A percentile compares a stretch with the other conserved stretches of the same genome.
Conservation (phyloP, 495 filamentous ascomycete species). For the Podospora fimiseda region DNA sequence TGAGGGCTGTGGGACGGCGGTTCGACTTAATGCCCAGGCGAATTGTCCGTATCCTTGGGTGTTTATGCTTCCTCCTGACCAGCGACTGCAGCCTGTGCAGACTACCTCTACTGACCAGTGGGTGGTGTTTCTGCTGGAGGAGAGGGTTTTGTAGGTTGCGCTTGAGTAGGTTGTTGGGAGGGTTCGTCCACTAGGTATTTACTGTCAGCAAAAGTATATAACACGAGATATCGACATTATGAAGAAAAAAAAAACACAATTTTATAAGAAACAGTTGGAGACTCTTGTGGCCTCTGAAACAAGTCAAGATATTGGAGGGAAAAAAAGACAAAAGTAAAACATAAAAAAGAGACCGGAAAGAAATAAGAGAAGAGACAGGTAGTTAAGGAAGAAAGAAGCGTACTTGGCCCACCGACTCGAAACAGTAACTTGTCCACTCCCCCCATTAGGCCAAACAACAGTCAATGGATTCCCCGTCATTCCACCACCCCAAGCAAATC, state of each 20-base stretch:
- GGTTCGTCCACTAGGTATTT: not conserved
- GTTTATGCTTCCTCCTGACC: slow-evolving; percentile 28
- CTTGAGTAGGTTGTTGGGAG: slow-evolving; percentile 22
- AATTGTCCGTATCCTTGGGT: slow-evolving; percentile 29
- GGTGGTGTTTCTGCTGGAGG: slow-evolving; percentile 36
- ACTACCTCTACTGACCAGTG: slow-evolving; percentile 43
- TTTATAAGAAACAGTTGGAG: no score
- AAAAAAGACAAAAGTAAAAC: not conserved
- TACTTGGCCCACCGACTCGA: slow-evolving; percentile 40
- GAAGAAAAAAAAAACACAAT: no score
- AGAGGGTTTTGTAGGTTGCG: slow-evolving; percentile 36
- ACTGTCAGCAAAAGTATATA: not conserved
- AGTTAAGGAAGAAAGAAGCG: no score
- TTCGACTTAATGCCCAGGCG: slow-evolving; percentile 31
- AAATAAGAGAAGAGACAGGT: not conserved
- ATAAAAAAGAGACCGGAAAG: not conserved
- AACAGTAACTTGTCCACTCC: slow-evolving; percentile 22
- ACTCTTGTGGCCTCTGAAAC: no score
- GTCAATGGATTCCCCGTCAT: slow-evolving; percentile 44
- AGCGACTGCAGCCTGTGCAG: slow-evolving; percentile 40
- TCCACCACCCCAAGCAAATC: slow-evolving; percentile 41
- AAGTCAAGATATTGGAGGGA: no score
- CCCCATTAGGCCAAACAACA: slow-evolving; percentile 41
- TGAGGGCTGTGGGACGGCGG: slow-evolving; percentile 21
- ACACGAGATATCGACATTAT: no score